Conservation (phyloP, 176 grass and related monocot species). For the Luzula sylvatica region DNA sequence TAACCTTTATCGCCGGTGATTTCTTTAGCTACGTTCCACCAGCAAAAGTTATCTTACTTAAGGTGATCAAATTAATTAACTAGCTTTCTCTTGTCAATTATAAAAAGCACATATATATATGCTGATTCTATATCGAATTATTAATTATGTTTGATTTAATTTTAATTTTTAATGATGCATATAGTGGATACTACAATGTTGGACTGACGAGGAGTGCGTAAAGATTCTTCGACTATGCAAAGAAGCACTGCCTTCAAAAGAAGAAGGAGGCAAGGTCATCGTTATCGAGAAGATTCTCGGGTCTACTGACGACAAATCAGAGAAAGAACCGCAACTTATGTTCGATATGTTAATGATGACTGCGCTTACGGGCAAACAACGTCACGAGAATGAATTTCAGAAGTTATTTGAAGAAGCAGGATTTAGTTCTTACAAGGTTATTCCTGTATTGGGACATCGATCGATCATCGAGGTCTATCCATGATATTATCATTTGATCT, state of each 20-base stretch:
- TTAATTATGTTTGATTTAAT: background rate
- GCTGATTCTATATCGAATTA: background rate
- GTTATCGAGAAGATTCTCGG: slow-evolving; percentile 31
- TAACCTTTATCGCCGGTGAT: slow-evolving; percentile 10
- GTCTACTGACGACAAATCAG: background rate
- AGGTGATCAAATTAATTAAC: slow-evolving; percentile 17
- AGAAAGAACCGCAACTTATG: slow-evolving; percentile 3
- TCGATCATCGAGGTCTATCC: slow-evolving; percentile 42
- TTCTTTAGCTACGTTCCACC: background rate
- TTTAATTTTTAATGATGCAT: background rate
- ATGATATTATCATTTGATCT: background rate
- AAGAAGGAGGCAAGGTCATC: slow-evolving; percentile 29
- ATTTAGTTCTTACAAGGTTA: slow-evolving; percentile 28
- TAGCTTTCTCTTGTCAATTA: background rate
- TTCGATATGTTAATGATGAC: slow-evolving; percentile 15
- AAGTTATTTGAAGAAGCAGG: slow-evolving; percentile 16
- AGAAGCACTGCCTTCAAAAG: slow-evolving; percentile 22
- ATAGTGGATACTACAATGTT: slow-evolving; percentile 28
- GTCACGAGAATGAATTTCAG: slow-evolving; percentile 18
- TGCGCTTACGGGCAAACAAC: background rate
- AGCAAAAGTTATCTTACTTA: slow-evolving; percentile 30
- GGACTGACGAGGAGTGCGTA: slow-evolving; percentile 30
- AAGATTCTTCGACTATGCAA: slow-evolving; percentile 34
- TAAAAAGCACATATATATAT: no score
- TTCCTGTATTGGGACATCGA: slow-evolving; percentile 11